Evolutionary conservation across 441 rosid genomes (phyloP).

Genomic region (Mallotus japonicus): DNA sequence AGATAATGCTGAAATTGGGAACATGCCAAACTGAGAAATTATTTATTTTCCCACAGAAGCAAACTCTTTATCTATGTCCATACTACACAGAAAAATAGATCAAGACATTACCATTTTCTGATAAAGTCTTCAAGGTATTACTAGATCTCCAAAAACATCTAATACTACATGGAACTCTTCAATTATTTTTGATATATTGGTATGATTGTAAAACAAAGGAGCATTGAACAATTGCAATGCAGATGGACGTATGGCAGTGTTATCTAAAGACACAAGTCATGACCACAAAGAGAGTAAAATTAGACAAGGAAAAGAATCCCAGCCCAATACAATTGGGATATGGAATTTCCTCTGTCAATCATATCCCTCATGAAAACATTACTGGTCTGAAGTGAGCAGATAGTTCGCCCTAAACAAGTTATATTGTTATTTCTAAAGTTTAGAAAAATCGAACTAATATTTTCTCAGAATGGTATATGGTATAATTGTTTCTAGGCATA

Average conservation of each 20-base stretch:
- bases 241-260: background rate
- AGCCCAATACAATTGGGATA: background rate
- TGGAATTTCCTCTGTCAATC: background rate
- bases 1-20: conserved; percentile 3
- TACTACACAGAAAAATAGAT: background rate
- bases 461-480: background rate
- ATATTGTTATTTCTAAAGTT: background rate
- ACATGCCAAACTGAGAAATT: background rate
- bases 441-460: background rate
- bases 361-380: background rate
- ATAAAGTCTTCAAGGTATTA: background rate
- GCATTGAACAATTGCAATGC: background rate
- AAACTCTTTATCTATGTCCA: background rate
- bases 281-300: background rate
- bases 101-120: background rate
- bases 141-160: background rate
- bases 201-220: background rate
- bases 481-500: background rate
- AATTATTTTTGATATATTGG: background rate
- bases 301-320: background rate
- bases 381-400: background rate
- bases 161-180: background rate
- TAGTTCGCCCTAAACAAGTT: background rate
- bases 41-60: background rate
- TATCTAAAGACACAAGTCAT: background rate